A percentile compares a stretch with the other conserved stretches of the same genome.
Conservation (phyloP, 768 basidiomycete genomes). For the Kondoa malvinella region DNA sequence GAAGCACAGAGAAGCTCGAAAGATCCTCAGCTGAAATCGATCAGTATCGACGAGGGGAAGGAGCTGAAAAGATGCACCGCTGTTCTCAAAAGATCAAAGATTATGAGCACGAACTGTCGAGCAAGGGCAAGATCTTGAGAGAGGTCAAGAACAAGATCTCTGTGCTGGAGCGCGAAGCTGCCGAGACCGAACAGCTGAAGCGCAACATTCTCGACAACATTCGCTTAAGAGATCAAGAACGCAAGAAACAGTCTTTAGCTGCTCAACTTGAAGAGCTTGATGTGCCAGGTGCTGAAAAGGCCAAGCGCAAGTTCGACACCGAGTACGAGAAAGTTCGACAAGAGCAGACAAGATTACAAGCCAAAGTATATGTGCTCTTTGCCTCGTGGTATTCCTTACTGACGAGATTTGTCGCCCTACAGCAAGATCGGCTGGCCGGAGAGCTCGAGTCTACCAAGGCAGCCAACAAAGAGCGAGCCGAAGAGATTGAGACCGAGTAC, state of each 20-base stretch:
- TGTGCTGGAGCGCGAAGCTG: conserved; percentile 35
- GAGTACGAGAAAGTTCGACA: conserved; percentile 56
- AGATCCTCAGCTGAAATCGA: neutral
- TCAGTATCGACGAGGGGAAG: neutral
- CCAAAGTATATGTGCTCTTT: conserved; percentile 39
- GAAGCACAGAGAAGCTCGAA: conserved; percentile 4
- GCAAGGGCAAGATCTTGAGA: conserved; percentile 17
- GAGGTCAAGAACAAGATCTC: conserved; percentile 21
- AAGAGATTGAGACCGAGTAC: conserved; percentile 58
- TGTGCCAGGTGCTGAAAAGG: conserved; percentile 69
- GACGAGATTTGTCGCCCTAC: neutral
- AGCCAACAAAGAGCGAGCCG: conserved; percentile 49
- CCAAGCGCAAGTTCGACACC: conserved; percentile 65
- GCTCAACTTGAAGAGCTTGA: conserved; percentile 57
- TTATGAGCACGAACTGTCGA: conserved; percentile 19
- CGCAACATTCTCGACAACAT: conserved; percentile 69
- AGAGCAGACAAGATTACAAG: conserved; percentile 54
- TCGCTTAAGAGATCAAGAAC: conserved; percentile 50
- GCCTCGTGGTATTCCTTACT: neutral
- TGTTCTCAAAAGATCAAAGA: conserved; percentile 20
- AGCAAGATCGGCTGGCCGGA: conserved; percentile 64
- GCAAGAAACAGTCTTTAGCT: conserved; percentile 51
- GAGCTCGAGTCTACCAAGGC: conserved; percentile 58
- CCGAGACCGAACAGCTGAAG: conserved; percentile 42
- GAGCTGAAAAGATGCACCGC: conserved; percentile 8